Evolutionary conservation across 768 basidiomycete genomes (phyloP).

Genomic region (Leucogyrophana mollusca): DNA sequence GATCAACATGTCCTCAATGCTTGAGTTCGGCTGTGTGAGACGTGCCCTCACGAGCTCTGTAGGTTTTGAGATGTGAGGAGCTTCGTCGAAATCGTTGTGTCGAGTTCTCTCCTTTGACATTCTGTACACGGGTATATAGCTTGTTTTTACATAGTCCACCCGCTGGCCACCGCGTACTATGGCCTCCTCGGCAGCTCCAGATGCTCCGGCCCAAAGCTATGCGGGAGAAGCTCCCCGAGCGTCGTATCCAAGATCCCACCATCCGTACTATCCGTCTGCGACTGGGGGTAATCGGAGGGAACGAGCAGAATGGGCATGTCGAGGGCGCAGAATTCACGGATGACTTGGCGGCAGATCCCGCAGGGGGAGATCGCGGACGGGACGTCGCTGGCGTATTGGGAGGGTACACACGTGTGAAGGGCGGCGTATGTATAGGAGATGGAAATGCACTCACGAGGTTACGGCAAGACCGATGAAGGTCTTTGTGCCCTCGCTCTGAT

Average conservation of each 20-base stretch:
- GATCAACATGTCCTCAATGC: too few species aligned
- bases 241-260: conserved; percentile 63
- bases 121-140: too few species aligned
- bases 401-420: not conserved
- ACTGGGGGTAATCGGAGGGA: conserved; percentile 58
- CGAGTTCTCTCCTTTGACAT: too few species aligned
- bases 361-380: conserved; percentile 74
- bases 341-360: conserved; percentile 90
- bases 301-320: conserved; percentile 74
- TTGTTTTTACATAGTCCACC: too few species aligned
- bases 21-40: too few species aligned
- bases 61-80: too few species aligned
- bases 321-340: conserved; percentile 80
- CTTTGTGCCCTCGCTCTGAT: conserved; percentile 75
- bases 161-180: too few species aligned
- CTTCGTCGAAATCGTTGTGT: too few species aligned
- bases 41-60: too few species aligned
- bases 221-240: conserved; percentile 71
- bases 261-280: conserved; percentile 35
- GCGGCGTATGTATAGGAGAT: not conserved
- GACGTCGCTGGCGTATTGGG: conserved; percentile 56
- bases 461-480: conserved; percentile 78
- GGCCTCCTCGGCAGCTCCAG: conserved; percentile 53
- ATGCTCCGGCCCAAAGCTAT: conserved; percentile 90
- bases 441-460: conserved; percentile 55